Percentiles rank a stretch among this genome's conserved stretches.
These are phyloP conservation scores for Silene coronaria DNA, from an alignment of 179 eudicot species.

Conservation along the genomic window DNA sequence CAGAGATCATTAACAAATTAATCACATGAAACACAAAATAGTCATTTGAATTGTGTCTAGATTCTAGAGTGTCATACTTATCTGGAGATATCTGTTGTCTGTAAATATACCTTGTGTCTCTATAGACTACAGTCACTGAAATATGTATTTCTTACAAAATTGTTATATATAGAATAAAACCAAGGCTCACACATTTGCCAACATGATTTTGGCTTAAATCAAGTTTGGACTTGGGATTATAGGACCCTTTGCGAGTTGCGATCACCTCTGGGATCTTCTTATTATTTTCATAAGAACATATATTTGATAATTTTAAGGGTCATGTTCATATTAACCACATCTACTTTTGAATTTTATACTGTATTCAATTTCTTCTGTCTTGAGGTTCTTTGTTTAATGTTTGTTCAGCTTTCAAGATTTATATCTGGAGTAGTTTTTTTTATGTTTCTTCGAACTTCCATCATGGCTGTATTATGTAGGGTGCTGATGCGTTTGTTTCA, in stretches of 20 bases:
- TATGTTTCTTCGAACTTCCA: background rate
- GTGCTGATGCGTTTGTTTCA: background rate
- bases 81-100: background rate
- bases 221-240: background rate
- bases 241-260: background rate
- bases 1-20: background rate
- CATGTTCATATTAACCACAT: background rate
- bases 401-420: background rate
- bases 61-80: background rate
- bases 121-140: background rate
- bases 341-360: background rate
- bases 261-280: background rate
- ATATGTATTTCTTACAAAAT: background rate
- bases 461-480: background rate
- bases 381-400: background rate
- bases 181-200: background rate
- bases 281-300: background rate
- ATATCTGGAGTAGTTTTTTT: background rate
- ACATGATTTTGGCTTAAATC: background rate
- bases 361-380: background rate
- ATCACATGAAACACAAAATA: conserved; percentile 3
- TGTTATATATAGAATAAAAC: background rate
- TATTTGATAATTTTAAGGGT: background rate
- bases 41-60: conserved; percentile 4
- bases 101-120: conserved; percentile 13